phyloP scores from a whole-genome alignment of 2,329 filamentous ascomycete genomes.

The Fusarium pseudograminearum region DNA sequence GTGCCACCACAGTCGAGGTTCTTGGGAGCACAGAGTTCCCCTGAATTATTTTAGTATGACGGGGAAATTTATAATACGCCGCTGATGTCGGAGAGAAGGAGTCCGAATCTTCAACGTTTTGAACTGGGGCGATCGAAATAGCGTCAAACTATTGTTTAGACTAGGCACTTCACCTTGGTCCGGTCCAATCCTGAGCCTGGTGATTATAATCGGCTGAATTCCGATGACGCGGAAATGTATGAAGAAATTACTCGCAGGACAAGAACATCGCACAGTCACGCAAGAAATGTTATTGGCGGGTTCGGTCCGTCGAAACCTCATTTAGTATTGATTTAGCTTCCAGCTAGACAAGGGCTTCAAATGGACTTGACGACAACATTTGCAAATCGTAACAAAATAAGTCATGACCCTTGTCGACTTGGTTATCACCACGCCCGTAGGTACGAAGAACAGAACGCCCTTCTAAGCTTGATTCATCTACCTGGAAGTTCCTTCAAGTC shows the following conservation, averaged over 20 bases:
- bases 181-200: conserved; percentile 10
- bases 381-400: conserved; percentile 6
- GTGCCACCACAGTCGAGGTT: not conserved
- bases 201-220: not conserved
- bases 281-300: conserved; percentile 9
- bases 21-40: not conserved
- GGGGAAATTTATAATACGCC: conserved; percentile 7
- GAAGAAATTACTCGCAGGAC: not conserved
- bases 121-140: conserved; percentile 4
- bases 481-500: no score
- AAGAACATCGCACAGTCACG: not conserved
- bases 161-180: conserved; percentile 3
- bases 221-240: conserved; percentile 18
- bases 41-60: not conserved
- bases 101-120: conserved; percentile 9
- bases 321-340: not conserved
- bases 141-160: conserved; percentile 8
- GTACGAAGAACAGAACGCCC: not conserved
- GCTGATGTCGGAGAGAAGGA: conserved; percentile 11
- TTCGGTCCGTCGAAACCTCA: not conserved
- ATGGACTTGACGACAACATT: conserved; percentile 14
- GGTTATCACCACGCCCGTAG: conserved; percentile 13
- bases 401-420: not conserved
- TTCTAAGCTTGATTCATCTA: no score
- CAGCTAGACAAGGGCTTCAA: not conserved